Percentiles rank a stretch among this genome's conserved stretches.
Conservation (phyloP, 208 protist species). For the Leishmania amazonensis region DNA sequence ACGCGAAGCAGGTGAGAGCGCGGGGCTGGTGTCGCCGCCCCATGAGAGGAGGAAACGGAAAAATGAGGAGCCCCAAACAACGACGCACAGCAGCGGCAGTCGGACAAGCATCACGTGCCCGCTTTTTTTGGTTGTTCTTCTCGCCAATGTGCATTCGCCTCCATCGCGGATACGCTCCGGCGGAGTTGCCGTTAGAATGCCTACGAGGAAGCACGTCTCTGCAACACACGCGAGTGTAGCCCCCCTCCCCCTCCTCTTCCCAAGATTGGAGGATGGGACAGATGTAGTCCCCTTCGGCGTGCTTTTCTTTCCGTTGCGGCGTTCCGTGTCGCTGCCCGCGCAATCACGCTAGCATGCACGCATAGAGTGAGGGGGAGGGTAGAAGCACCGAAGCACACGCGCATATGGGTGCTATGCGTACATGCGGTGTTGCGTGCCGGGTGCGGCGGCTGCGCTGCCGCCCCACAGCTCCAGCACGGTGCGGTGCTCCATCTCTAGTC, state of each 20-base stretch:
- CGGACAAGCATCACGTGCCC: neutral
- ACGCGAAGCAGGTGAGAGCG: neutral
- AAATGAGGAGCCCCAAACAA: neutral
- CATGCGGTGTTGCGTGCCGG: neutral
- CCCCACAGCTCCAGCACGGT: constrained; percentile 81
- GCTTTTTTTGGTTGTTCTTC: neutral
- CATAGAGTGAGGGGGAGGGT: neutral
- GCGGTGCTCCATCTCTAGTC: constrained; percentile 82
- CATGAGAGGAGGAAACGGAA: neutral
- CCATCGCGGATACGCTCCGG: neutral
- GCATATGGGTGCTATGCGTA: neutral
- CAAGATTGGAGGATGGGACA: neutral
- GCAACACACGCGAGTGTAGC: neutral
- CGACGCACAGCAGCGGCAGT: neutral
- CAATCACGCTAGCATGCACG: neutral
- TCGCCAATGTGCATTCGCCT: neutral
- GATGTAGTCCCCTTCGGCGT: neutral
- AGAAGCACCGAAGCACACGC: neutral
- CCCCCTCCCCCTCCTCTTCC: neutral
- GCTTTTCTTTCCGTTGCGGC: neutral
- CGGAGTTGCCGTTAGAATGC: neutral
- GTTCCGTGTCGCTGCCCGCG: neutral
- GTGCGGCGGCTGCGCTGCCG: neutral
- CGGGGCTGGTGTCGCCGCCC: neutral
- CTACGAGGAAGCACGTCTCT: neutral